These are phyloP conservation scores for Fragilaria radians DNA, from an alignment of 108 stramenopile species.

Conservation along the genomic window DNA sequence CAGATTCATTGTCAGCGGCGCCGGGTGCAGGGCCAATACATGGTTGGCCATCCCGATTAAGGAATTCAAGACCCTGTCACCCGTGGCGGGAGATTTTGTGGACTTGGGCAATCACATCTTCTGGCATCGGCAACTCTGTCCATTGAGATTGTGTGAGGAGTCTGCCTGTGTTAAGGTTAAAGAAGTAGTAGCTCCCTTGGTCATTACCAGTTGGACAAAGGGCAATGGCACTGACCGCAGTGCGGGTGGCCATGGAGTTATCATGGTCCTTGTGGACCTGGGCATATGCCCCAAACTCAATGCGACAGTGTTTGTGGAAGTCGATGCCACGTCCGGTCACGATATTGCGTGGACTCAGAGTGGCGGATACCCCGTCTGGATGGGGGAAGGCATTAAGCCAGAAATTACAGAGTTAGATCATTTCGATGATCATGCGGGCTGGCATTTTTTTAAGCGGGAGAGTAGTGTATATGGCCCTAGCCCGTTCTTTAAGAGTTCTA, in stretches of 20 bases:
- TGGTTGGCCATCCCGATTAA: background rate
- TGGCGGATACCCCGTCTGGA: constrained; percentile 9
- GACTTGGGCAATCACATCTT: constrained; percentile 13
- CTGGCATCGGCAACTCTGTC: constrained; percentile 21
- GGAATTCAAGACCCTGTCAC: constrained; percentile 1
- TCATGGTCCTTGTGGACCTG: constrained; percentile 31
- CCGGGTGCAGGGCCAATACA: background rate
- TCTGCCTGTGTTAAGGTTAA: constrained; percentile 7
- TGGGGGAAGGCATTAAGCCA: constrained; percentile 19
- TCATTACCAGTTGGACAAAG: constrained; percentile 19
- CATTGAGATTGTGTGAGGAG: constrained; percentile 6
- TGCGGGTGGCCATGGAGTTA: constrained; percentile 15
- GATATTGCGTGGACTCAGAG: constrained; percentile 16
- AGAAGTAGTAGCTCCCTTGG: constrained; percentile 19
- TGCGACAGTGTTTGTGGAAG: constrained; percentile 16
- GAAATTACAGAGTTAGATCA: constrained; percentile 15
- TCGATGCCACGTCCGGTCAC: constrained; percentile 8
- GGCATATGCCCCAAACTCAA: constrained; percentile 33
- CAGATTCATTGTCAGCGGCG: background rate
- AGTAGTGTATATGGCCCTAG: constrained; percentile 11
- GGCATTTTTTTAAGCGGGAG: constrained; percentile 32
- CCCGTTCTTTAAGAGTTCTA: constrained; percentile 18
- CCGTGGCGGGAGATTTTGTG: background rate
- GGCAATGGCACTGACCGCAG: constrained; percentile 23
- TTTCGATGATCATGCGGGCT: constrained; percentile 9